Conservation (phyloP, 1,284 basidiomycete genomes). For the Xerocomus minutiporus region DNA sequence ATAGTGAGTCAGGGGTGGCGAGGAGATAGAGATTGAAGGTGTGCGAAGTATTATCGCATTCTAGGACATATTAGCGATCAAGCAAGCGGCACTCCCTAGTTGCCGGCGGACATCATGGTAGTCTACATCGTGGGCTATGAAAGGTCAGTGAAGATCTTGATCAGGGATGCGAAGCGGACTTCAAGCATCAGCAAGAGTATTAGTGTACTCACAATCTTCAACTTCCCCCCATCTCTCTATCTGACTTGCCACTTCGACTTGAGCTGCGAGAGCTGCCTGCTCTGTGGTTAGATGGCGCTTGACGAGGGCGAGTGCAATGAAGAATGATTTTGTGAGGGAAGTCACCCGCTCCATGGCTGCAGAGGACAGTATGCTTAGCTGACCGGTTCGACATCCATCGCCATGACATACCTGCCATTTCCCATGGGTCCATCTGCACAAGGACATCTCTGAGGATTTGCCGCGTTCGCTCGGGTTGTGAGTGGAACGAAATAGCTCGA, state of each 20-base stretch:
- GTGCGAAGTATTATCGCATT: conserved; percentile 8
- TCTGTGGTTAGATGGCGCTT: conserved; percentile 75
- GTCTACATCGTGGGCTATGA: conserved; percentile 90
- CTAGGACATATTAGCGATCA: conserved; percentile 38
- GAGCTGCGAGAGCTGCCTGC: conserved; percentile 79
- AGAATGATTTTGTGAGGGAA: conserved; percentile 87
- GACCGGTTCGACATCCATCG: not conserved
- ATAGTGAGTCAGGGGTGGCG: conserved; percentile 4
- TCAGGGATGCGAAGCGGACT: conserved; percentile 1
- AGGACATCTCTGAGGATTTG: conserved; percentile 57
- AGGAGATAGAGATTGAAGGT: not conserved
- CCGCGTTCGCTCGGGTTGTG: conserved; percentile 68
- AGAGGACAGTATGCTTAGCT: not conserved
- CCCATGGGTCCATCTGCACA: conserved; percentile 69
- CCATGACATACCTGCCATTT: conserved; percentile 72
- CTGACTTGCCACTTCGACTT: conserved; percentile 93
- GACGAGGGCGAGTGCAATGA: conserved; percentile 84
- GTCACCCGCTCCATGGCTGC: conserved; percentile 90
- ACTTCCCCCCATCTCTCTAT: conserved; percentile 98
- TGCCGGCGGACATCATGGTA: conserved; percentile 89
- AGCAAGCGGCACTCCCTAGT: conserved; percentile 73
- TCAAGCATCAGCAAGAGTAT: conserved; percentile 1
- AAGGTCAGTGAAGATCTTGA: conserved; percentile 13
- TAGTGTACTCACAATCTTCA: conserved; percentile 80
- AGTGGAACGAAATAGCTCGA: conserved; percentile 61